These are phyloP conservation scores for Aquilaria agallochum DNA, from an alignment of 441 rosid genomes.

Conservation along the genomic window DNA sequence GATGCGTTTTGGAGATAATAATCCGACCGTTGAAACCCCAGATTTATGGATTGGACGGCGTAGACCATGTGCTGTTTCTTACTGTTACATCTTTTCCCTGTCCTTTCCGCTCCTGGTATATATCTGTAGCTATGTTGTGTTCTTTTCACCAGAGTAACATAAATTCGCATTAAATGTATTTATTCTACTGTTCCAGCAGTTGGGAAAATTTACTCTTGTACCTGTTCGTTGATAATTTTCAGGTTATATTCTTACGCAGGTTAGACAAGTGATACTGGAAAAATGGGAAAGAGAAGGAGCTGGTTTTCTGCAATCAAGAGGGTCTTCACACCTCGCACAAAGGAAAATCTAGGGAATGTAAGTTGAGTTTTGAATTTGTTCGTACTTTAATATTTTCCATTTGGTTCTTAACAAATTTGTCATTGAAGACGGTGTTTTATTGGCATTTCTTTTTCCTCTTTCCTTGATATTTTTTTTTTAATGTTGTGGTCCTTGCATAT, in stretches of 20 bases:
- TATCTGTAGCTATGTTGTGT: background rate
- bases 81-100: too few species aligned
- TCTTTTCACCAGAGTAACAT: slow-evolving; percentile 1
- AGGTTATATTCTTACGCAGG: slow-evolving; percentile 22
- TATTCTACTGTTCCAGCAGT: background rate
- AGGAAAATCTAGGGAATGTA: slow-evolving; percentile 70
- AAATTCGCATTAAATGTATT: background rate
- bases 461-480: background rate
- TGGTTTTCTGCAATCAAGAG: slow-evolving; percentile 93
- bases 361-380: slow-evolving; percentile 17
- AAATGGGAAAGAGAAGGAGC: slow-evolving; percentile 92
- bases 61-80: too few species aligned
- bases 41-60: too few species aligned
- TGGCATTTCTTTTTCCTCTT: background rate
- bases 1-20: too few species aligned
- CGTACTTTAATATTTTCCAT: background rate
- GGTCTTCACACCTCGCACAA: slow-evolving; percentile 63
- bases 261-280: slow-evolving; percentile 53
- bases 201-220: background rate
- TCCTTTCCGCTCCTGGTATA: background rate
- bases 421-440: background rate
- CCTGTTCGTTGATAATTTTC: slow-evolving; percentile 13
- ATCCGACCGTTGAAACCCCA: too few species aligned
- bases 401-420: too few species aligned
- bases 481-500: too few species aligned